These are phyloP conservation scores for Amylocystis lapponica DNA, from an alignment of 768 basidiomycete species.

Conservation along the genomic window DNA sequence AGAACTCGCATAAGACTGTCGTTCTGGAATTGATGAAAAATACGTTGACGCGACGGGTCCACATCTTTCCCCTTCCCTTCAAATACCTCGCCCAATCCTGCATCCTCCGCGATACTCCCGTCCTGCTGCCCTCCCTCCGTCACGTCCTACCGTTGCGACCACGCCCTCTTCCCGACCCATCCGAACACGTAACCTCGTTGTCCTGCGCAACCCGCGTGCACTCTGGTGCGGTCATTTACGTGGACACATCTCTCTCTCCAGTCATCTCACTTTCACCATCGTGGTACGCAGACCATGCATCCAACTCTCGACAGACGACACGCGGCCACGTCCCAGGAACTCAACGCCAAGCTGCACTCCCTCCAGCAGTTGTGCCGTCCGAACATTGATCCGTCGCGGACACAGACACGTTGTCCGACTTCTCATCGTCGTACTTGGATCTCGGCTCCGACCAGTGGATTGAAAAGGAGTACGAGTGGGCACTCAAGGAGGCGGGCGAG, in stretches of 20 bases:
- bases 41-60: too few relatives aligned
- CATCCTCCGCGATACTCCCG: background rate
- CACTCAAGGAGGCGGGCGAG: conserved; percentile 10
- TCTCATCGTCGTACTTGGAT: conserved; percentile 6
- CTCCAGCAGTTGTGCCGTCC: conserved; percentile 15
- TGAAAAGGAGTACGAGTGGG: conserved; percentile 14
- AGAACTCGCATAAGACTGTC: background rate
- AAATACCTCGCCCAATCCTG: conserved; percentile 3
- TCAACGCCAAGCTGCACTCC: conserved; percentile 18
- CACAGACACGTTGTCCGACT: conserved; percentile 8
- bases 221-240: background rate
- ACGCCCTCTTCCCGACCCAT: background rate
- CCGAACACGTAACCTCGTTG: too few relatives aligned
- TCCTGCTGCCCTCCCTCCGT: background rate
- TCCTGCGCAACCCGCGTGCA: too few relatives aligned
- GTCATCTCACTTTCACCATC: background rate
- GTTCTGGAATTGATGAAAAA: conserved; percentile 5
- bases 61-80: background rate
- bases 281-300: too few relatives aligned
- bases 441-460: conserved; percentile 12
- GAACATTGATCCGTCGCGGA: background rate
- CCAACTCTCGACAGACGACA: conserved; percentile 2
- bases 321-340: conserved; percentile 7
- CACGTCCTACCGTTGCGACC: background rate
- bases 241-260: background rate